Evolutionary conservation across 139 green algal species (phyloP), one percentile per base, ranked within the genome.

Genomic region (Haematococcus lacustris): DNA sequence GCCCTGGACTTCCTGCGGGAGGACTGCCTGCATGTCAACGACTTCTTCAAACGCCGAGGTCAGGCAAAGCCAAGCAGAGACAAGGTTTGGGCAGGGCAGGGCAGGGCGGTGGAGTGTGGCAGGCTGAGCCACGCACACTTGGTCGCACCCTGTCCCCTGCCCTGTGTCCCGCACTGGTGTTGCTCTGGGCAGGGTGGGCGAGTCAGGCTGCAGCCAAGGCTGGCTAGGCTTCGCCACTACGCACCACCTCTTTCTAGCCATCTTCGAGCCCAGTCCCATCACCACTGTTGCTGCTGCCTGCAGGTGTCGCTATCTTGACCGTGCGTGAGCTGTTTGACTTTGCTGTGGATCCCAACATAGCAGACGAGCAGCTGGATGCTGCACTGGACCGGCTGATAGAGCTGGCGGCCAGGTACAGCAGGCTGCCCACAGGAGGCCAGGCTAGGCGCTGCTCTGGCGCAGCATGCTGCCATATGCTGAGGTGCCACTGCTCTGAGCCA

Each of bases 261-360:
- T n/a, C n/a, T n/a, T n/a, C n/a, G n/a, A n/a, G n/a, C n/a, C n/a
- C n/a, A n/a, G n/a, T n/a, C n/a, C n/a, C n/a, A n/a, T n/a, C n/a
- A n/a, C n/a, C n/a, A n/a, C 25, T 64, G n/a, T 38, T 47, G 37
- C 7, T 47, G 21, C 34, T 61, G 13, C 35, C 17, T 65, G 13
- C 73, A 78, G 73, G 67, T 30, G 67, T 79, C 66, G 73, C 73
- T 3, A 66, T 86, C 30, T 81, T 98, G 68, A 90, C 83, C 0
- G 87, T 91, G 64, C 73, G 91, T 5, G 94, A 98, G 87, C 83
- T 98, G 43, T 99, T 99, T 82, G 96, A 99, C 61, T 99, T 97
- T 82, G 86, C 90, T 33, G 91, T 95, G 39, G 96, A 99, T 82
- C 91, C 94, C 0, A 78, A 76, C 68, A 89, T 98, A 67, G 89